Conservation (phyloP, 352 stramenopile species). For the Pythium phragmiticola region DNA sequence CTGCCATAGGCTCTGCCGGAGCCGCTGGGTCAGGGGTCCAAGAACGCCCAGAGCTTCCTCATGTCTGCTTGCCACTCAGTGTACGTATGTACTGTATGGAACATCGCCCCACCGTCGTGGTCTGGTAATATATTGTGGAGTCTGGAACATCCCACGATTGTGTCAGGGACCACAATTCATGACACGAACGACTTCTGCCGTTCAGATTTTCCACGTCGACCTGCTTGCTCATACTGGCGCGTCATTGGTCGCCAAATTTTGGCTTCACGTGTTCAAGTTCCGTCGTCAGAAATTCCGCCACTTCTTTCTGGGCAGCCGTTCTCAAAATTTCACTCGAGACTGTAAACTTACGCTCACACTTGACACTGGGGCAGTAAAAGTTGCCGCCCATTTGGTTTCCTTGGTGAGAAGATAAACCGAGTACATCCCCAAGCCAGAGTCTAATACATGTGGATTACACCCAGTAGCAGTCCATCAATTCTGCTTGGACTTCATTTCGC, state of each 20-base stretch:
- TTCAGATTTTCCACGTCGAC: background rate
- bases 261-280: constrained; percentile 8
- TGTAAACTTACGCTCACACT: background rate
- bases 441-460: no score
- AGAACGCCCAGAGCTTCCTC: no score
- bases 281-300: background rate
- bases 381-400: no score
- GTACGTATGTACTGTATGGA: background rate
- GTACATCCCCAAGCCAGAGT: no score
- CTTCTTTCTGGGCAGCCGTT: background rate
- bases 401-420: no score
- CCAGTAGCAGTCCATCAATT: background rate
- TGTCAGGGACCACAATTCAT: no score
- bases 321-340: background rate
- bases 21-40: no score
- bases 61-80: no score
- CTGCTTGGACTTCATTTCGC: background rate
- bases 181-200: no score
- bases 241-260: background rate
- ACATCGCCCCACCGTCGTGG: background rate
- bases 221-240: constrained; percentile 1
- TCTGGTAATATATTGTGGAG: background rate
- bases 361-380: no score
- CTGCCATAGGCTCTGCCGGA: no score
- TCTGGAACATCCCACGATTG: no score